phyloP scores from a whole-genome alignment of 768 basidiomycete species.

The Rhizopogon roseolus region DNA sequence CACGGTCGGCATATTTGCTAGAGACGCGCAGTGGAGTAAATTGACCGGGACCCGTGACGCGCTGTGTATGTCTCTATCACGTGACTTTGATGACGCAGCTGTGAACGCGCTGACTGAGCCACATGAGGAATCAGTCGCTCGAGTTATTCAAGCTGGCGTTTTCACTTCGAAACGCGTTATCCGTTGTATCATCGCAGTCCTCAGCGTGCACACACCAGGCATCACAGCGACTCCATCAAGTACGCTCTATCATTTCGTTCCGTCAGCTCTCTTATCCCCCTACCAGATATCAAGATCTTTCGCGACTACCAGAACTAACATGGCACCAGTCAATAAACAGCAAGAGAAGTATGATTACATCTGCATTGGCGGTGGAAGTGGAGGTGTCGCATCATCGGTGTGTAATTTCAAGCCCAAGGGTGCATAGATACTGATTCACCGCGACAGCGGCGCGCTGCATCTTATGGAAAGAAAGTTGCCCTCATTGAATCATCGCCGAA shows the following conservation, averaged over 20 bases:
- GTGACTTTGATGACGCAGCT: background rate
- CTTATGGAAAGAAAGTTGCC: slow-evolving; percentile 91
- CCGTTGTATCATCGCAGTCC: slow-evolving; percentile 4
- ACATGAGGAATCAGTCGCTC: background rate
- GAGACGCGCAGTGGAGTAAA: background rate
- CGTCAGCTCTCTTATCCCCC: background rate
- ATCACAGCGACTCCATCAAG: slow-evolving; percentile 20
- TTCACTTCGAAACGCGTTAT: slow-evolving; percentile 3
- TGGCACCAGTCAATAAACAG: slow-evolving; percentile 71
- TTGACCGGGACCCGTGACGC: slow-evolving; percentile 9
- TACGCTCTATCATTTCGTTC: slow-evolving; percentile 13
- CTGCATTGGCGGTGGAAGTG: slow-evolving; percentile 90
- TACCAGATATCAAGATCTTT: slow-evolving; percentile 45
- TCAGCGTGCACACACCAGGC: slow-evolving; percentile 5
- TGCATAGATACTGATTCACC: slow-evolving; percentile 6
- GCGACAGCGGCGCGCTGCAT: slow-evolving; percentile 81
- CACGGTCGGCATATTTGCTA: slow-evolving; percentile 14
- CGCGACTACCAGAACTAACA: slow-evolving; percentile 35
- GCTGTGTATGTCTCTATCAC: slow-evolving; percentile 19
- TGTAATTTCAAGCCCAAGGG: slow-evolving; percentile 29
- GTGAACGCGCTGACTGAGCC: background rate
- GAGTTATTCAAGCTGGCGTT: slow-evolving; percentile 4
- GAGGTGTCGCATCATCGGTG: slow-evolving; percentile 85
- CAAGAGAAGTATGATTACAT: slow-evolving; percentile 79
- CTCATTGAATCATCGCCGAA: slow-evolving; percentile 71